Base-by-base conservation (phyloP, 2,329 filamentous ascomycete genomes). In the Knoxdaviesia proteae region DNA sequence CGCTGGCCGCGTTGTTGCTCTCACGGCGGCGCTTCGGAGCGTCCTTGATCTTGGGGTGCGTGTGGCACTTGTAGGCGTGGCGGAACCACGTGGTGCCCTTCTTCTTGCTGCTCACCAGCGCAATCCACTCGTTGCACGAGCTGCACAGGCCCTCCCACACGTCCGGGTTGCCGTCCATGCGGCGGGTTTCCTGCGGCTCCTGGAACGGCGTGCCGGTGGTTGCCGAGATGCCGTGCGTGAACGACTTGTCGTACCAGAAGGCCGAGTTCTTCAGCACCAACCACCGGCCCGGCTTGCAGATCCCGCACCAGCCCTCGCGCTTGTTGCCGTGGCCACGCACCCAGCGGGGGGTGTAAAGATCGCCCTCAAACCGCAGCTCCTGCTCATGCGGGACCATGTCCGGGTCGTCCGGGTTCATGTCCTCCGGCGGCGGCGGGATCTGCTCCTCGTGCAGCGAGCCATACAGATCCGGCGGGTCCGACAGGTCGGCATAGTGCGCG, bases 171-270 rank as follows among this genome's bases (percentile, higher is more conserved):
- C 80, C 78, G 54, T 86, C 80, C 63, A 82, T 84, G 41, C 82
- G 69, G 45, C 81, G 67, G 29, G 75, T 82, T 52, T 84, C 71
- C 47, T 80, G 73, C 3, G 84, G 84, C 50, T 80, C 76, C 54
- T 83, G 76, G 61, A 90, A 88, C 4, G 78, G 74, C 48, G 70
- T 77, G 30, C 84, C 83, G 0, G 83, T 88, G 4, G 80, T 78
- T 32, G 81, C 83, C 54, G 80, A 84, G 56, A 92, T 84, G 41
- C 84, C 84, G 54, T 92, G 84, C 2, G 80, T 84, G 57, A 90
- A 92, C 45, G 79, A 83, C 65, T 90, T 88, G 63, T 92, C 84
- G 58, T 92, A 92, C 84, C 84, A 92, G 57, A 84, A 93, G 6
- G 84, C 84, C 44, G 80, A 87, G 61, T 92, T 90, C 64, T 90